Conservation (phyloP, 257 asterid species). For the Gardenia jasminoides region DNA sequence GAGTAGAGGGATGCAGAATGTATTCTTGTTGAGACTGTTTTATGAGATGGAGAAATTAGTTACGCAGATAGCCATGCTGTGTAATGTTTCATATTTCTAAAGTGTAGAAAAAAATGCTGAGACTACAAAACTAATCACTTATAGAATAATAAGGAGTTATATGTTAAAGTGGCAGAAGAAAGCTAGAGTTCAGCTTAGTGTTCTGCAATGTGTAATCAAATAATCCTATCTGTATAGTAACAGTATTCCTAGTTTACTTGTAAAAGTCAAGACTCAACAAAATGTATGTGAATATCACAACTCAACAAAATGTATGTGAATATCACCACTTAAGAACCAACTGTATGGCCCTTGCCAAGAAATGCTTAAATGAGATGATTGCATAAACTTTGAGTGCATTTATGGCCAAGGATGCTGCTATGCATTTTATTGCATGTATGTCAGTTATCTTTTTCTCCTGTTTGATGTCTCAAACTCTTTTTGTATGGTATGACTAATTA, state of each 20-base stretch:
- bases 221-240: conserved; percentile 7
- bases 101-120: neutral
- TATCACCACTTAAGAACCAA: neutral
- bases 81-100: neutral
- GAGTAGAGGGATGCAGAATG: neutral
- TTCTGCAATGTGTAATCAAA: neutral
- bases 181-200: conserved; percentile 19
- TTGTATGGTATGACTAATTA: conserved; percentile 14
- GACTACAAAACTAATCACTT: conserved; percentile 22
- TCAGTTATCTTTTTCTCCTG: neutral
- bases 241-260: conserved; percentile 8
- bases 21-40: neutral
- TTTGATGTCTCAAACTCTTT: neutral
- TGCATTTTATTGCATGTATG: neutral
- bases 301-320: neutral
- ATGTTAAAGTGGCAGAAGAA: conserved; percentile 16
- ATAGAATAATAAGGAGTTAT: conserved; percentile 8
- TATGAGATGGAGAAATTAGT: neutral
- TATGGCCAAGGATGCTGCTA: neutral
- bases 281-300: neutral
- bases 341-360: neutral
- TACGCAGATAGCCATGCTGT: neutral
- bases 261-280: neutral
- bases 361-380: neutral
- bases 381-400: neutral